A percentile compares a stretch with the other conserved stretches of the same genome.
These are phyloP conservation scores for Macaranga tanarius DNA, from an alignment of 441 rosid genomes.

Conservation along the genomic window DNA sequence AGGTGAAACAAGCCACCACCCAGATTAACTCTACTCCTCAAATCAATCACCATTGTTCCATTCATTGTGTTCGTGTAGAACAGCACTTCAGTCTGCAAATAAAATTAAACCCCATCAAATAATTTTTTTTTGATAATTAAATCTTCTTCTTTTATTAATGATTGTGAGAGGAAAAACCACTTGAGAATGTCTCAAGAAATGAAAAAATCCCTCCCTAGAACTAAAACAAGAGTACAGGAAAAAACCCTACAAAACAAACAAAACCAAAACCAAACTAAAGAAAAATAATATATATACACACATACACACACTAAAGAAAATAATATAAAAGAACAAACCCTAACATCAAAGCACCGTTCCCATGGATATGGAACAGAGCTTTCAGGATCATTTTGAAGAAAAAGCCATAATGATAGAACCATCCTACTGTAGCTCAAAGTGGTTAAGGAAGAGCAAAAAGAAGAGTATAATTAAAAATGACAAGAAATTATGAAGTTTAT, in stretches of 20 bases:
- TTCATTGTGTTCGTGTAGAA: constrained; percentile 5
- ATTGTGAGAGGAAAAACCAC: too few relatives aligned
- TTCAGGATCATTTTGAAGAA: constrained; percentile 17
- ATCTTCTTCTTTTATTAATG: too few relatives aligned
- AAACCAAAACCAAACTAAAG: too few relatives aligned
- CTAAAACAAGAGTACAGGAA: too few relatives aligned
- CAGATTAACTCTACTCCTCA: constrained; percentile 16
- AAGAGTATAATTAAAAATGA: not conserved
- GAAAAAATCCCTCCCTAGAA: too few relatives aligned
- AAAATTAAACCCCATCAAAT: too few relatives aligned
- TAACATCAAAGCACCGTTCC: constrained; percentile 25
- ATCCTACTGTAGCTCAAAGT: not conserved
- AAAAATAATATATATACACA: too few relatives aligned
- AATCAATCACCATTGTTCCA: constrained; percentile 13
- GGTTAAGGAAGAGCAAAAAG: not conserved
- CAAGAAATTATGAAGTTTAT: not conserved
- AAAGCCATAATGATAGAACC: constrained; percentile 10
- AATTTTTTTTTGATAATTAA: too few relatives aligned
- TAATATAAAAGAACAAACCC: constrained; percentile 6
- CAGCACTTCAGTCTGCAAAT: constrained; percentile 8
- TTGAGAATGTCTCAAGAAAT: too few relatives aligned
- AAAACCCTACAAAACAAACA: too few relatives aligned
- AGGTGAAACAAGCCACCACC: constrained; percentile 18
- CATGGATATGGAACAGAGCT: constrained; percentile 23
- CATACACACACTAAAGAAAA: not conserved